These are phyloP conservation scores for Nicotiana paniculata DNA, from an alignment of 257 asterid genomes.

Conservation along the genomic window DNA sequence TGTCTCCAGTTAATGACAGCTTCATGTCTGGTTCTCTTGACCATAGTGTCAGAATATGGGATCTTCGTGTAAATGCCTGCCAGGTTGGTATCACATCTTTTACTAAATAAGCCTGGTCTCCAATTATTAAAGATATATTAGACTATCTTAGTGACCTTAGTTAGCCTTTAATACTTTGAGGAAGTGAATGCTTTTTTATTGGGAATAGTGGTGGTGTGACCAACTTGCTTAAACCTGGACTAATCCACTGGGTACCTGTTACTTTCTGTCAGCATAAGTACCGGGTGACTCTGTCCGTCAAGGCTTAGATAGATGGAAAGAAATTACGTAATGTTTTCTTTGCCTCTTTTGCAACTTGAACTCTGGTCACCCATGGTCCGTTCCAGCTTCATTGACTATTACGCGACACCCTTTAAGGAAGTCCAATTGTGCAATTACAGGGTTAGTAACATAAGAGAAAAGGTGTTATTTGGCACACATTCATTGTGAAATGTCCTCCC, in stretches of 20 bases:
- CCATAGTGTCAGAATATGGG: constrained; percentile 92
- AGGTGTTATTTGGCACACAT: background rate
- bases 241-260: background rate
- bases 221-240: background rate
- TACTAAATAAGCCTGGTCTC: background rate
- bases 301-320: background rate
- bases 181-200: background rate
- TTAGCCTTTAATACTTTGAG: background rate
- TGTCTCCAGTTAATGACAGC: constrained; percentile 89
- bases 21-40: constrained; percentile 99
- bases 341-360: background rate
- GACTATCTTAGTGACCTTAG: background rate
- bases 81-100: constrained; percentile 59
- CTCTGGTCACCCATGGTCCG: background rate
- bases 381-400: background rate
- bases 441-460: background rate
- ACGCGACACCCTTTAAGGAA: background rate
- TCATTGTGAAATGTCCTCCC: background rate
- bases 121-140: background rate
- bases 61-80: constrained; percentile 90
- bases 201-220: background rate
- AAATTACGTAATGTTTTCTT: background rate
- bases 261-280: background rate
- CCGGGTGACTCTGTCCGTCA: background rate
- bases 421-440: background rate